Evolutionary conservation across 768 basidiomycete genomes (phyloP).

Genomic region (Omphalotus guepiniiformis): DNA sequence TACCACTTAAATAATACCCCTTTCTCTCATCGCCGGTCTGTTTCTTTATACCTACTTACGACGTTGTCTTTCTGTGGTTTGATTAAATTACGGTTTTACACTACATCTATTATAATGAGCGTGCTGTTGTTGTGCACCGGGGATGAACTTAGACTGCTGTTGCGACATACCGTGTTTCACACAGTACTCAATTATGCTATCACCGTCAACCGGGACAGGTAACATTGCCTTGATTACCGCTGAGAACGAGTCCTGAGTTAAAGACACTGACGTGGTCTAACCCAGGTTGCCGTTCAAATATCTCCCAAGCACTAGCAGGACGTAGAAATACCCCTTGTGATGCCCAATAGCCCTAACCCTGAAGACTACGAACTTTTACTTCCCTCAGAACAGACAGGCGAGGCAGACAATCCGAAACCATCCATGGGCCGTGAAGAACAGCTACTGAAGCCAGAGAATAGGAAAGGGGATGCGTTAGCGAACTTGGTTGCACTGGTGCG

Average conservation of each 20-base stretch:
- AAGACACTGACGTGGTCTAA: background rate
- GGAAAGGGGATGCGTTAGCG: constrained; percentile 34
- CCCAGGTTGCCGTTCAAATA: background rate
- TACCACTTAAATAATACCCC: background rate
- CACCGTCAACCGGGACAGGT: constrained; percentile 2
- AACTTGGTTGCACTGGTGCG: constrained; percentile 32
- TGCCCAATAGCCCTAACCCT: background rate
- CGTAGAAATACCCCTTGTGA: background rate
- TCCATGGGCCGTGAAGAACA: constrained; percentile 23
- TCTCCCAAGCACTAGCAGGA: background rate
- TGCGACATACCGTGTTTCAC: background rate
- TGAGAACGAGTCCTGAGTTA: background rate
- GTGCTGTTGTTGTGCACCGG: background rate
- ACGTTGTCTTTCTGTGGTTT: background rate
- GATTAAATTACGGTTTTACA: background rate
- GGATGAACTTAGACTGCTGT: background rate
- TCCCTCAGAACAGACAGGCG: constrained; percentile 2
- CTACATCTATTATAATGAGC: background rate
- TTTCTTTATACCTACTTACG: constrained; percentile 7
- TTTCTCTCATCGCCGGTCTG: no score
- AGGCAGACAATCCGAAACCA: constrained; percentile 22
- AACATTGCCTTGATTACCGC: background rate
- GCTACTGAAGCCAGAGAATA: constrained; percentile 28
- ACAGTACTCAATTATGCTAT: no score
- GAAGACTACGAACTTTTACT: constrained; percentile 16